Percentiles rank a stretch among this genome's conserved stretches.
Evolutionary conservation across 1,284 basidiomycete species (phyloP).

Genomic region (Ceratorhiza oryzae-sativae): DNA sequence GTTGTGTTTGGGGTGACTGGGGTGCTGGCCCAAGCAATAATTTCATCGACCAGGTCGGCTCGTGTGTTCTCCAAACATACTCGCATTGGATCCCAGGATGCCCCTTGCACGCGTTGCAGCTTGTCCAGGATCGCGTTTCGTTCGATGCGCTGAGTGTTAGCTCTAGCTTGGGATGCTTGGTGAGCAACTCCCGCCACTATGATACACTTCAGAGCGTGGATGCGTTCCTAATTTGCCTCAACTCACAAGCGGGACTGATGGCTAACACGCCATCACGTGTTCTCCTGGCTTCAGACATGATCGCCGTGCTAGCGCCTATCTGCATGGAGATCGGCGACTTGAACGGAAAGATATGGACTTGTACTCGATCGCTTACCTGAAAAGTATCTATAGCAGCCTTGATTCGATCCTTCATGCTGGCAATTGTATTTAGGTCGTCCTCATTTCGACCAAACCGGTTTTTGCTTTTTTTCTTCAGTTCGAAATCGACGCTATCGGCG

Average conservation of each 20-base stretch:
- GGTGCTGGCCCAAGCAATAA: neutral
- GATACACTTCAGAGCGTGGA: too few relatives aligned
- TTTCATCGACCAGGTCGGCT: neutral
- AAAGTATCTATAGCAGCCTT: neutral
- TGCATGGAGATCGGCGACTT: neutral
- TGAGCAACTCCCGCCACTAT: too few relatives aligned
- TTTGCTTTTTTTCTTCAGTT: too few relatives aligned
- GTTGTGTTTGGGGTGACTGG: too few relatives aligned
- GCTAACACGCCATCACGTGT: neutral
- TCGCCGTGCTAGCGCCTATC: neutral
- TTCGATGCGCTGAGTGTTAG: neutral
- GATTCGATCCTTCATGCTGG: neutral
- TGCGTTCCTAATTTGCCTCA: too few relatives aligned
- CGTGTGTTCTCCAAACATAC: conserved; percentile 5
- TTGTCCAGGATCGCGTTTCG: neutral
- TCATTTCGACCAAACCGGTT: too few relatives aligned
- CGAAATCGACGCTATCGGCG: too few relatives aligned
- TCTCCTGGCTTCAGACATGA: neutral
- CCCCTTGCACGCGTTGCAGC: neutral
- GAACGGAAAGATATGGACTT: neutral
- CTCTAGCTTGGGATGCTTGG: neutral
- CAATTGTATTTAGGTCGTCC: neutral
- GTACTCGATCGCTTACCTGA: neutral
- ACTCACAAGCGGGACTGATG: neutral
- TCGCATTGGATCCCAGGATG: conserved; percentile 12